These are phyloP conservation scores for Russula emetica DNA, from an alignment of 768 basidiomycete species.

Conservation along the genomic window DNA sequence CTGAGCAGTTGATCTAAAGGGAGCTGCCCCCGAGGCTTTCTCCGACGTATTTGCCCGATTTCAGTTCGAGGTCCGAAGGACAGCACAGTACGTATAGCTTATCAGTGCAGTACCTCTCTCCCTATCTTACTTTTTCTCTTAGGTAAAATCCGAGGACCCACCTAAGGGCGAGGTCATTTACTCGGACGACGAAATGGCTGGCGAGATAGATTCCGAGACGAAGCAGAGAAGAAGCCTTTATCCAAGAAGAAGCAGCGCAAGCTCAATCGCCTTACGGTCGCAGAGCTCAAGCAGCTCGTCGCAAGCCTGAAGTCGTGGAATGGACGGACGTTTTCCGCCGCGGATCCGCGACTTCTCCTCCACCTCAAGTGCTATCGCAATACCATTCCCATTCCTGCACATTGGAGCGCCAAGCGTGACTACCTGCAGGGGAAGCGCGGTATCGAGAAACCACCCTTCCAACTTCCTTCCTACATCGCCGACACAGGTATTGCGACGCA, in stretches of 20 bases:
- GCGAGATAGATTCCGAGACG: conserved; percentile 65
- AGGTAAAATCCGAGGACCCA: conserved; percentile 37
- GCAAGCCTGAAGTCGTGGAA: conserved; percentile 98
- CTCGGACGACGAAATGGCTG: conserved; percentile 93
- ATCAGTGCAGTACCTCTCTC: neutral
- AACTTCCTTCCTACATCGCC: conserved; percentile 93
- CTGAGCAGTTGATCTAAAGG: conserved; percentile 77
- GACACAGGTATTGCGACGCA: conserved; percentile 99
- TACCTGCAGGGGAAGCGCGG: conserved; percentile 98
- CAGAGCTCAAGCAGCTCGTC: conserved; percentile 95
- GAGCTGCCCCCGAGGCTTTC: conserved; percentile 75
- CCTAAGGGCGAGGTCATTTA: conserved; percentile 92
- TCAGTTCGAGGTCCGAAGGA: conserved; percentile 65
- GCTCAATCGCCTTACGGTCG: conserved; percentile 83
- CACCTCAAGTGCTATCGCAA: conserved; percentile 95
- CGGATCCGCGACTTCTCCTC: conserved; percentile 88
- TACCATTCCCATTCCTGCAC: conserved; percentile 88
- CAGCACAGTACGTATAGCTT: conserved; percentile 49
- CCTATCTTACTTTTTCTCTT: neutral
- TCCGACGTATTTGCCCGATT: conserved; percentile 93
- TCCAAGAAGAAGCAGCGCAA: conserved; percentile 96
- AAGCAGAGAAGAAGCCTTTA: conserved; percentile 73
- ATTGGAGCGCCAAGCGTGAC: conserved; percentile 97
- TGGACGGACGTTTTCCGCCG: conserved; percentile 97
- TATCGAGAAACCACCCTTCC: conserved; percentile 97